Percentiles rank a stretch among this genome's conserved stretches.
phyloP scores from a whole-genome alignment of 2,329 filamentous ascomycete genomes.

The Sclerotinia glacialis region DNA sequence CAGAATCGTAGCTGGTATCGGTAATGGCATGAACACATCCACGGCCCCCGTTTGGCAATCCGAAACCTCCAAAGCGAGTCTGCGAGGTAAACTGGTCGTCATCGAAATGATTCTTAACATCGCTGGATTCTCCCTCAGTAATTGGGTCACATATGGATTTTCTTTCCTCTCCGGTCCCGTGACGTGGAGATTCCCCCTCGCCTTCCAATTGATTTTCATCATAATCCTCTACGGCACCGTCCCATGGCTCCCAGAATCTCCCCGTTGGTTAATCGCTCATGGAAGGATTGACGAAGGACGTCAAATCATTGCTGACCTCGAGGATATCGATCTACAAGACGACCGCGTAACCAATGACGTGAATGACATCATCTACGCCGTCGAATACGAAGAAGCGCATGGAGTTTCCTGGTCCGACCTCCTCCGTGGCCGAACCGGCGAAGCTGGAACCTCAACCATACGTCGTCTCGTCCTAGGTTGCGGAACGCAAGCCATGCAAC shows the following conservation, averaged over 20 bases:
- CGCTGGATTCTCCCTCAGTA: constrained; percentile 22
- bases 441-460: constrained; percentile 43
- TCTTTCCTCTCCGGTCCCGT: constrained; percentile 17
- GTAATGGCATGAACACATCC: constrained; percentile 61
- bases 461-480: constrained; percentile 69
- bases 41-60: constrained; percentile 38
- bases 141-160: constrained; percentile 24
- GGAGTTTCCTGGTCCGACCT: constrained; percentile 20
- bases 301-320: constrained; percentile 37
- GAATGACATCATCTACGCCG: constrained; percentile 39
- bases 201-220: constrained; percentile 23
- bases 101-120: constrained; percentile 22
- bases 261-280: constrained; percentile 41
- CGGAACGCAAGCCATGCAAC: constrained; percentile 58
- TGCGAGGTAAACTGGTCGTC: constrained; percentile 24
- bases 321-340: constrained; percentile 44
- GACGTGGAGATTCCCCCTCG: constrained; percentile 24
- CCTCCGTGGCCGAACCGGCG: constrained; percentile 12
- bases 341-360: constrained; percentile 54
- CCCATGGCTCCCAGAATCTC: constrained; percentile 41
- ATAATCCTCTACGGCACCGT: constrained; percentile 19
- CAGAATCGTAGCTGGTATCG: constrained; percentile 71
- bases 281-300: constrained; percentile 39
- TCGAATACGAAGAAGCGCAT: constrained; percentile 18
- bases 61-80: constrained; percentile 24